Base-by-base conservation (phyloP, 2,329 filamentous ascomycete species). In the Akanthomyces uredinophilus region DNA sequence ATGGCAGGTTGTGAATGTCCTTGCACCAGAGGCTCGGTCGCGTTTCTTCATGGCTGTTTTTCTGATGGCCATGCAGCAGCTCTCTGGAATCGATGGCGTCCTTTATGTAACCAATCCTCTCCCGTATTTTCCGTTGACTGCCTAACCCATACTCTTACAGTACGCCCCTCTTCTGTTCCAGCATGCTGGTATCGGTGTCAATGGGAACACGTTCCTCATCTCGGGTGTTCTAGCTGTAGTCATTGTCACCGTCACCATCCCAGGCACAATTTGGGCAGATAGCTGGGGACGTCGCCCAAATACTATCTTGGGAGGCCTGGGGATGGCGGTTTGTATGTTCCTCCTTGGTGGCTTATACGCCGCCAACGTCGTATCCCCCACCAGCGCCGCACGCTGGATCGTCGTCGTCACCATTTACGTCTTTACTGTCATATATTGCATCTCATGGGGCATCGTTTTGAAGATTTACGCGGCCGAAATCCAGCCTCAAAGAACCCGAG, bases 51-150 rank as follows among this genome's bases (percentile, higher is more conserved):
- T 55, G 37, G 52, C 52, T 7, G 20, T 55, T 46, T 75, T 81
- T n/a, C 70, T 80, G 57, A 72, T 66, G 22, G 65, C 64, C 0
- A 63, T 60, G 10, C 65, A 68, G 18, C 86, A 88, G 66, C 72
- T 87, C 0, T 82, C 77, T 32, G 85, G 86, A 0, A 87, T 88
- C 55, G 86, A 88, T 65, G 85, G 82, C 0, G 79, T 88, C 5
- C 75, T 86, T 27, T 87, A 86, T 63, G 83, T 84, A 68, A 69
- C 78, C 74, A 22, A 32, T 11, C 18, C 14, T 11, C 13, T 3
- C 4, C 27, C 32, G 27, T 5, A 2, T 22, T 5, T 5, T 29
- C 47, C 14, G 3, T 16, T 13, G 44, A 14, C 7, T 11, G n/a
- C 13, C 27, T 6, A 16, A 35, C 24, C 39, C 47, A 24, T 41